A percentile compares a stretch with the other conserved stretches of the same genome.
These are phyloP conservation scores for Plectranthus barbatus DNA, from an alignment of 257 asterid genomes.

Conservation along the genomic window DNA sequence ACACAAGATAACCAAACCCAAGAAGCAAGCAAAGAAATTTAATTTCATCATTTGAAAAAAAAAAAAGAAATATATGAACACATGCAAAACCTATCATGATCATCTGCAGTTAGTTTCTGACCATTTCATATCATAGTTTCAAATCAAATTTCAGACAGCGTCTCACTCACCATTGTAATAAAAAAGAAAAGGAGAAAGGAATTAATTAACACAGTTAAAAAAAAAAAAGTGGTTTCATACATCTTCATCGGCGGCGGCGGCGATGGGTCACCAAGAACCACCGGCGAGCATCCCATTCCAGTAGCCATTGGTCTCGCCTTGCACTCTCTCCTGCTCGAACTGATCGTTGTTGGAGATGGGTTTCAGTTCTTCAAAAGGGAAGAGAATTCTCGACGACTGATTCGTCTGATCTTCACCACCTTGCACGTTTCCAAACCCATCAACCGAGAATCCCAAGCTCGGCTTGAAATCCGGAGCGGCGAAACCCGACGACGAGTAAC, in stretches of 20 bases:
- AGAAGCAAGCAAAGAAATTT: slow-evolving; percentile 9
- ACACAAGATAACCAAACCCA: slow-evolving; percentile 1
- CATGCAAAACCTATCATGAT: slow-evolving; percentile 23
- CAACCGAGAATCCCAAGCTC: slow-evolving; percentile 44
- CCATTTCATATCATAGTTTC: slow-evolving; percentile 6
- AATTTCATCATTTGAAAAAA: not conserved
- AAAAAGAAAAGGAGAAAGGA: not conserved
- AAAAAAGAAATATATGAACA: not conserved
- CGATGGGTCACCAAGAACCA: slow-evolving; percentile 32
- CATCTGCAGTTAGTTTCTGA: slow-evolving; percentile 9
- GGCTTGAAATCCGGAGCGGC: slow-evolving; percentile 33
- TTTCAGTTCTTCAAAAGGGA: slow-evolving; percentile 57
- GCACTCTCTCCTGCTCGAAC: slow-evolving; percentile 33
- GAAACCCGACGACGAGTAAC: slow-evolving; percentile 18
- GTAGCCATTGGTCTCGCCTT: slow-evolving; percentile 35
- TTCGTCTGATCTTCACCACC: slow-evolving; percentile 22
- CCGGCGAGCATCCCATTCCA: slow-evolving; percentile 68
- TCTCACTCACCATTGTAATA: slow-evolving; percentile 5
- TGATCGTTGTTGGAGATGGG: slow-evolving; percentile 17
- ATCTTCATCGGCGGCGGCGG: not conserved
- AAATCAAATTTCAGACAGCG: slow-evolving; percentile 3
- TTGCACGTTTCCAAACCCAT: slow-evolving; percentile 30
- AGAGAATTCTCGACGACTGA: slow-evolving; percentile 24
- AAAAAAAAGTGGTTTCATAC: no score
- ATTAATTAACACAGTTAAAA: not conserved